phyloP scores from a whole-genome alignment of 768 basidiomycete species.

The Mycena albidolilacea region DNA sequence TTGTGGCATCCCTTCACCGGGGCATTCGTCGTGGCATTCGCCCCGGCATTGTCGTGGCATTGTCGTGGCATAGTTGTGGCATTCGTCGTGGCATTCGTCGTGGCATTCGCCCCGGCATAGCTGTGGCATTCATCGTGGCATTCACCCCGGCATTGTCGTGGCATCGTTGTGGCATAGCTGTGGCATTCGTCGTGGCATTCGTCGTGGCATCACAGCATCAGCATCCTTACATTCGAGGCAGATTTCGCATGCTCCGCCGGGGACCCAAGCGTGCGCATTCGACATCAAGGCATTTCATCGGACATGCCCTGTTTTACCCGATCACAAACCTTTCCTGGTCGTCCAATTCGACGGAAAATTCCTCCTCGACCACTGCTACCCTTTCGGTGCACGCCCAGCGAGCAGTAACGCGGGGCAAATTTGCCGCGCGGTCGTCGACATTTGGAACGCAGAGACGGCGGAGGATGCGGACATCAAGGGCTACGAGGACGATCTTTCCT shows the following conservation, averaged over 20 bases:
- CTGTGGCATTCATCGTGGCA: neutral
- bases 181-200: neutral
- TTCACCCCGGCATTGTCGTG: no score
- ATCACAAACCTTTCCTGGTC: conserved; percentile 40
- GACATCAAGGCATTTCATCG: conserved; percentile 21
- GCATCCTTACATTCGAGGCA: conserved; percentile 5
- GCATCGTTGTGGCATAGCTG: neutral
- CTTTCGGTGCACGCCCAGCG: conserved; percentile 35
- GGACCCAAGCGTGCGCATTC: conserved; percentile 38
- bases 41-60: no score
- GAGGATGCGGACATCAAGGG: neutral
- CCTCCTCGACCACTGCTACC: conserved; percentile 41
- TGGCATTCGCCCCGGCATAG: neutral
- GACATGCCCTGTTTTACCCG: conserved; percentile 35
- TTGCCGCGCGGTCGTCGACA: conserved; percentile 35
- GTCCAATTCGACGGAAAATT: conserved; percentile 7
- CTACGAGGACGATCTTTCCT: conserved; percentile 37
- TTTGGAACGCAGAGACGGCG: conserved; percentile 15
- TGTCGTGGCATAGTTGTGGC: no score
- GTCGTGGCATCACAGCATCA: neutral
- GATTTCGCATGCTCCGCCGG: conserved; percentile 38
- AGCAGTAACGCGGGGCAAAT: conserved; percentile 43
- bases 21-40: no score
- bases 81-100: no score
- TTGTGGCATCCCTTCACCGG: neutral